Percentiles rank a stretch among this genome's conserved stretches.
phyloP scores from a whole-genome alignment of 2,329 filamentous ascomycete genomes.

The Madurella fahalii region DNA sequence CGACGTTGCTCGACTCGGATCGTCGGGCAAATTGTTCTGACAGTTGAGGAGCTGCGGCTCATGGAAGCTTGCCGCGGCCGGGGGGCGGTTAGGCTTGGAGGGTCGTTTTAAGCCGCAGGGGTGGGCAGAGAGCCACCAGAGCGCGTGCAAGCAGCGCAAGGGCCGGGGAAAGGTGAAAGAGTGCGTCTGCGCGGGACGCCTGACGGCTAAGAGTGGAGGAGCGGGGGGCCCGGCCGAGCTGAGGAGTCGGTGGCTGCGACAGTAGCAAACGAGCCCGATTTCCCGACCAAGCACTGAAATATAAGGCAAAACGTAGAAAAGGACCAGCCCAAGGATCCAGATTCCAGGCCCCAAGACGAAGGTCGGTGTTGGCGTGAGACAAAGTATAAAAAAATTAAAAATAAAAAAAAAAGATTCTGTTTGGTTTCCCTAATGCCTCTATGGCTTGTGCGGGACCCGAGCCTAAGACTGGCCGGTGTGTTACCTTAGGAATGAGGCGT shows the following conservation, averaged over 20 bases:
- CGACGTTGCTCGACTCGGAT: slow-evolving; percentile 1
- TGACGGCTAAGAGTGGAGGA: slow-evolving; percentile 11
- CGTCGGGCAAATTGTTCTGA: not conserved
- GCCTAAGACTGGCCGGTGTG: slow-evolving; percentile 5
- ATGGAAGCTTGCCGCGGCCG: slow-evolving; percentile 10
- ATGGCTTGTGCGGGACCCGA: slow-evolving; percentile 1
- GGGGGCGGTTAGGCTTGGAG: slow-evolving; percentile 4
- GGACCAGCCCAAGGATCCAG: too few relatives aligned
- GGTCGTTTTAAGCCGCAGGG: slow-evolving; percentile 18
- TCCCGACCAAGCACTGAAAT: not conserved
- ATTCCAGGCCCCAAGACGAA: too few relatives aligned
- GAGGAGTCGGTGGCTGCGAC: slow-evolving; percentile 1
- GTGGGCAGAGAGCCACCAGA: slow-evolving; percentile 8
- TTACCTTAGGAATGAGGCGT: slow-evolving; percentile 6
- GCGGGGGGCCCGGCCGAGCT: slow-evolving; percentile 2
- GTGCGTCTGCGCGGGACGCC: slow-evolving; percentile 1
- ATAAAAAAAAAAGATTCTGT: not conserved
- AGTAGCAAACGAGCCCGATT: slow-evolving; percentile 1
- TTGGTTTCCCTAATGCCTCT: not conserved
- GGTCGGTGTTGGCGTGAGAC: too few relatives aligned
- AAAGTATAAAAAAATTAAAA: too few relatives aligned
- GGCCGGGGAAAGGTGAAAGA: slow-evolving; percentile 4
- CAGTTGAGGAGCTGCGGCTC: slow-evolving; percentile 13
- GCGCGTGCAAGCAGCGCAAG: not conserved
- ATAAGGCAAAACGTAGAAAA: not conserved